phyloP scores from a whole-genome alignment of 169 alveolate species.

The Cryptosporidium viatorum region DNA sequence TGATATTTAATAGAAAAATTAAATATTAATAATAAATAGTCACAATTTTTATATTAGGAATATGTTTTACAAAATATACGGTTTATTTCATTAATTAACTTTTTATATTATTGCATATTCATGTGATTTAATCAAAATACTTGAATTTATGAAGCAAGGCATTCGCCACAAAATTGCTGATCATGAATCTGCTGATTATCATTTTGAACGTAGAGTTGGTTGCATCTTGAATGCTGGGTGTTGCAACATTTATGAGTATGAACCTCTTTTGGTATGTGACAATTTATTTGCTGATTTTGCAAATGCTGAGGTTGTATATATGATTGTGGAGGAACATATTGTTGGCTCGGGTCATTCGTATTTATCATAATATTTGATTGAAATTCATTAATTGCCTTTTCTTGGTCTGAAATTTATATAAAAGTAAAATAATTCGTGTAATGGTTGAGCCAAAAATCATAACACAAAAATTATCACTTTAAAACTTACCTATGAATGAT shows the following conservation, averaged over 20 bases:
- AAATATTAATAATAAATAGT: not conserved
- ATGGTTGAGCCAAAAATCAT: not conserved
- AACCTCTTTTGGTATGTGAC: not conserved
- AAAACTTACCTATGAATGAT: constrained; percentile 38
- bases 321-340: constrained; percentile 42
- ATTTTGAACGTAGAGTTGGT: not conserved
- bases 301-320: constrained; percentile 24
- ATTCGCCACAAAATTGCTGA: constrained; percentile 9
- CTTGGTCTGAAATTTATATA: constrained; percentile 9
- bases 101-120: not conserved
- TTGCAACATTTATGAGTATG: not conserved
- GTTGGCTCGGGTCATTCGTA: constrained; percentile 1
- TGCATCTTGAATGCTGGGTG: not conserved
- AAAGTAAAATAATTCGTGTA: not conserved
- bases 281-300: not conserved
- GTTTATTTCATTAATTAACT: not conserved
- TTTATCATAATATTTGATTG: constrained; percentile 30
- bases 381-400: constrained; percentile 31
- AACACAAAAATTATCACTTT: not conserved
- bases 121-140: not conserved
- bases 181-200: constrained; percentile 30
- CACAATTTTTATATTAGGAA: not conserved
- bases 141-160: not conserved
- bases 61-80: not conserved
- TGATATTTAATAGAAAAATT: too few relatives aligned